Base-by-base conservation (phyloP, 1,284 basidiomycete species). In the Termitomyces sp. region DNA sequence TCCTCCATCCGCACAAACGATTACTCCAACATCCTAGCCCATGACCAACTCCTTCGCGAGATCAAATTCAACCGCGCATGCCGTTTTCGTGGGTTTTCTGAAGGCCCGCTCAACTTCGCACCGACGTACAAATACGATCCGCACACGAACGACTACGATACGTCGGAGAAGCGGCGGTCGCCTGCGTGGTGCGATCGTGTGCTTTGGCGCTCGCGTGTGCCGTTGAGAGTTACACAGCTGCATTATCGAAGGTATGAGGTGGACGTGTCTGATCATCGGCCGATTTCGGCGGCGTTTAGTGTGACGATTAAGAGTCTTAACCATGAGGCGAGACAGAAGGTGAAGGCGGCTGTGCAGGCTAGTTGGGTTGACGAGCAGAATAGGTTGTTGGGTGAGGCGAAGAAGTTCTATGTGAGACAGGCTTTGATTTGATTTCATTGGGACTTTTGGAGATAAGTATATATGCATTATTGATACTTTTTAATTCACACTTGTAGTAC, bases 61-160 rank as follows among this genome's bases (percentile, higher is more conserved):
- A 86, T 97, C 76, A 84, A 84, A 53, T 75, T 72, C 59, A 97
- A 98, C 64, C 88, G 88, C 13, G 81, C 79, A 0, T 97, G 94
- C 74, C 83, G 95, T 1, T 73, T 99, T 10, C 86, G 91, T 14
- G 74, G 77, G 1, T 98, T 98, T 69, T 69, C 68, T 11, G 96
- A 99, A 64, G 88, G 93, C 0, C 84, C 83, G 0, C 81, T 97
- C 57, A 80, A 74, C 0, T 97, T 95, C 64, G 66, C 80, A 16
- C 95, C 95, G 13, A 99, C 96, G 16, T 99, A 98, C 83, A 98
- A 98, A 71, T 98, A 97, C 71, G 91, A 97, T 66, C 82, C 80
- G 1, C 74, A 80, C 3, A 85, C 90, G 5, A 68, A 81, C 64
- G 80, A 84, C 55, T 99, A 91, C 65, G 96, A 99, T 66, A 76